These are phyloP conservation scores for Nakaseomyces bracarensis DNA, from an alignment of 1,139 yeast species.

Conservation along the genomic window DNA sequence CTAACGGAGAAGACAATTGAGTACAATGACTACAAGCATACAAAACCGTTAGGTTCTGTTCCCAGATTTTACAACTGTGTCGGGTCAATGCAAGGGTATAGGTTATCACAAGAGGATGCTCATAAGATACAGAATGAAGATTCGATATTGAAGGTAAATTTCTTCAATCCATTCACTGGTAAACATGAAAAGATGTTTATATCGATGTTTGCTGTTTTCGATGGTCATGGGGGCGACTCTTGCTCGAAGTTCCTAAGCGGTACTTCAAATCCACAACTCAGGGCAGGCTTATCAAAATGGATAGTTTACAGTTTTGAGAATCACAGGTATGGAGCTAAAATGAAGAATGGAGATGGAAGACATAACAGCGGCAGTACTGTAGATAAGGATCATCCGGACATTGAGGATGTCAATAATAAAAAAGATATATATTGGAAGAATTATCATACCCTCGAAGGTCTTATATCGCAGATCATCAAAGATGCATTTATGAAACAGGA, in stretches of 20 bases:
- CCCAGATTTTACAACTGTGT: slow-evolving; percentile 45
- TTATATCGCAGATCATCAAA: slow-evolving; percentile 38
- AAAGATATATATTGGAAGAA: slow-evolving; percentile 15
- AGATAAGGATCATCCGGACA: slow-evolving; percentile 3
- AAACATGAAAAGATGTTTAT: slow-evolving; percentile 30
- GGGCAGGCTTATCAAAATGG: slow-evolving; percentile 28
- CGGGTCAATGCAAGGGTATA: slow-evolving; percentile 75
- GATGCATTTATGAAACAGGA: slow-evolving; percentile 54
- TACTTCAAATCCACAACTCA: slow-evolving; percentile 35
- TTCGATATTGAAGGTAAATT: slow-evolving; percentile 23
- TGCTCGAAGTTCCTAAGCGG: slow-evolving; percentile 49
- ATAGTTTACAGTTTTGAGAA: slow-evolving; percentile 26
- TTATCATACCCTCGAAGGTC: slow-evolving; percentile 32
- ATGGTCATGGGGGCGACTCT: slow-evolving; percentile 70
- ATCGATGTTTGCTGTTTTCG: slow-evolving; percentile 65
- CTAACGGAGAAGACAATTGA: slow-evolving; percentile 58
- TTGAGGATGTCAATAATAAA: slow-evolving; percentile 5
- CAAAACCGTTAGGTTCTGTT: slow-evolving; percentile 7
- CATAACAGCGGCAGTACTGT: slow-evolving; percentile 7
- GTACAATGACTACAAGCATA: slow-evolving; percentile 33
- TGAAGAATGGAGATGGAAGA: slow-evolving; percentile 2
- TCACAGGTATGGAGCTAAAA: slow-evolving; percentile 24
- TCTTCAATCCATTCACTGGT: slow-evolving; percentile 29
- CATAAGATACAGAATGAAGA: slow-evolving; percentile 38
- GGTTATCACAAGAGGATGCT: slow-evolving; percentile 73